Evolutionary conservation across 148 eudicot genomes (phyloP).

Genomic region (Rhododendron molle): DNA sequence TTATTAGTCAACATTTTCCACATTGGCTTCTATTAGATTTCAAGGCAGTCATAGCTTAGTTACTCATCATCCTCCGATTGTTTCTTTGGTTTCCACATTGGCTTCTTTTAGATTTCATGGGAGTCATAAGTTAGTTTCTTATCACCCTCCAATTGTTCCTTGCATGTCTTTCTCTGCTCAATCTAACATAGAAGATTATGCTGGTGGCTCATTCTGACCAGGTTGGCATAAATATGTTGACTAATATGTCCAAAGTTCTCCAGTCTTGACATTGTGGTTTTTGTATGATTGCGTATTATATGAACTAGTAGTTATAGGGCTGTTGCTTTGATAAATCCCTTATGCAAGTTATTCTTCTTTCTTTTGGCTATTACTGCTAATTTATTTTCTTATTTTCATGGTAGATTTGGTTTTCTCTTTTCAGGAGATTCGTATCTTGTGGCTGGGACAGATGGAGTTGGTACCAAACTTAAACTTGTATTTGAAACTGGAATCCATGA

Average conservation of each 20-base stretch:
- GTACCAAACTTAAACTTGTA: constrained; percentile 91
- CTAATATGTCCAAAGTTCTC: neutral
- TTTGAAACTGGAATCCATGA: constrained; percentile 95
- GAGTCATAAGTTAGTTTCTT: neutral
- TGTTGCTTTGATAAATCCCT: neutral
- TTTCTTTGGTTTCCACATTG: neutral
- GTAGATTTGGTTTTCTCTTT: neutral
- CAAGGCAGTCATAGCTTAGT: neutral
- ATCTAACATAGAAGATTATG: neutral
- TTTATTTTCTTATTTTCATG: neutral
- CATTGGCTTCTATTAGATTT: neutral
- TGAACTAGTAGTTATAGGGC: neutral
- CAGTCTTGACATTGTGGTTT: neutral
- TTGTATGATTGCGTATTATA: neutral
- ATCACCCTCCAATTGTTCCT: neutral
- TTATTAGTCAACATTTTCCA: neutral
- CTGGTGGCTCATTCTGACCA: neutral
- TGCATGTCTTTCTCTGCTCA: neutral
- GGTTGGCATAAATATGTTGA: neutral
- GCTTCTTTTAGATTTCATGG: neutral
- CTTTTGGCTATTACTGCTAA: neutral
- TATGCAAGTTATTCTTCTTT: neutral
- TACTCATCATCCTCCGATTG: neutral
- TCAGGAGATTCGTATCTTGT: constrained; percentile 92
- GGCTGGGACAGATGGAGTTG: constrained; percentile 98